Percentiles rank a stretch among this genome's conserved stretches.
Conservation (phyloP, 495 filamentous ascomycete genomes). For the Trichoderma gamsii region DNA sequence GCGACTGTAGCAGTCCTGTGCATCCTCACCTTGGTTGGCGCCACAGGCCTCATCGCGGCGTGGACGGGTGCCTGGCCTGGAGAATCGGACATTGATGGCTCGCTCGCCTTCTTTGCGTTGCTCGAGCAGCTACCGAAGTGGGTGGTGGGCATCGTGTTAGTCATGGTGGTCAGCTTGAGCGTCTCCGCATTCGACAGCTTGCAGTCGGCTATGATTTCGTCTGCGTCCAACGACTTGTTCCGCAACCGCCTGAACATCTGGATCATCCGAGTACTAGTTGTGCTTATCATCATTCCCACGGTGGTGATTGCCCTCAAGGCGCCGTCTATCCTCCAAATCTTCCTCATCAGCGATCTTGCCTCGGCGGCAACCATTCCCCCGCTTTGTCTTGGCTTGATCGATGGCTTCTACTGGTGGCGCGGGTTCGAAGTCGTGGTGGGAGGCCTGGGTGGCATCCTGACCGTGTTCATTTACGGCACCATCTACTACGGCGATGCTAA, state of each 20-base stretch:
- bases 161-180: constrained; percentile 67
- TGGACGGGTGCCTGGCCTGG: constrained; percentile 63
- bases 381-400: constrained; percentile 57
- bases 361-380: constrained; percentile 64
- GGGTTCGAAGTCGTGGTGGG: constrained; percentile 70
- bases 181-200: constrained; percentile 70
- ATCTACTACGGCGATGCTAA: constrained; percentile 60
- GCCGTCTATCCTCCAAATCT: constrained; percentile 68
- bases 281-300: constrained; percentile 62
- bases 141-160: constrained; percentile 68
- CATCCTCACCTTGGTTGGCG: constrained; percentile 61
- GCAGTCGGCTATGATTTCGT: constrained; percentile 71
- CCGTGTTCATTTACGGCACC: constrained; percentile 69
- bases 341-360: constrained; percentile 67
- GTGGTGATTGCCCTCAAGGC: constrained; percentile 64
- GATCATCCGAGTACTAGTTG: constrained; percentile 57
- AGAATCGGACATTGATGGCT: constrained; percentile 47
- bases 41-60: constrained; percentile 61
- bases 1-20: constrained; percentile 55
- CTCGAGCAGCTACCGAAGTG: constrained; percentile 63
- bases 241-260: constrained; percentile 66
- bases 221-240: constrained; percentile 71
- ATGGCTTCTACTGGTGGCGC: constrained; percentile 61
- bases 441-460: constrained; percentile 63
- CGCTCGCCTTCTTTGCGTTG: constrained; percentile 65